Evolutionary conservation across 306 rosid genomes (phyloP), one percentile per base, ranked within the genome.

Genomic region (Coriaria nepalensis): DNA sequence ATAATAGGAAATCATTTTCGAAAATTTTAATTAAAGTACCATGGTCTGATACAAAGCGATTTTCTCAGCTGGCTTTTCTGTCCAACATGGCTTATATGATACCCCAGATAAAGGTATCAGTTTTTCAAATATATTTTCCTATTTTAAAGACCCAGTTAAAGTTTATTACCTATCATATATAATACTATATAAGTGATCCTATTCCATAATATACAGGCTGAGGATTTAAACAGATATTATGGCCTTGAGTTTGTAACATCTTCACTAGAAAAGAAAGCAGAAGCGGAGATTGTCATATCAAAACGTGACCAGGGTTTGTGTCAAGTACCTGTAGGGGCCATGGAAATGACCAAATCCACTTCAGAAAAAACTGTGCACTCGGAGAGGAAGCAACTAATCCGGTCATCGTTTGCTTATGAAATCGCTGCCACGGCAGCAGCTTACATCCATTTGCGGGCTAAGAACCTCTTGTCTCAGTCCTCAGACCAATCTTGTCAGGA

Each of bases 351-450:
- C 63, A 66, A 55, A 56, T 52, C 57, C 44, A 43, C 38, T 40
- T 62, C 70, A 49, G 69, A 46, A 53, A 40, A 56, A 65, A 66
- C 48, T 8, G 52, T 40, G 60, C 57, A 55, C 10, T 46, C 54
- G 9, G 60, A 63, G 63, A 50, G 71, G 40, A 78, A 67, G 67
- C 64, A 8, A 59, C 57, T 67, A 12, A 68, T 75, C 55, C 67
- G 37, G 34, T 55, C 75, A 29, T 56, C 70, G 15, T 51, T 71
- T 43, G 95, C 97, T 36, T 85, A 90, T 53, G 76, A 77, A 47
- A 81, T 90, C 47, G 97, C 97, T 44, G 87, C 80, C 61, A 77
- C 95, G 10, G 95, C 92, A 0, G 95, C 97, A 37, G 76, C 92
- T 36, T 90, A 81, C 57, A 79, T 79, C 12, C 87, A 76, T 37